Evolutionary conservation across 2,329 filamentous ascomycete genomes (phyloP).

Genomic region (Colletotrichum trifolii): DNA sequence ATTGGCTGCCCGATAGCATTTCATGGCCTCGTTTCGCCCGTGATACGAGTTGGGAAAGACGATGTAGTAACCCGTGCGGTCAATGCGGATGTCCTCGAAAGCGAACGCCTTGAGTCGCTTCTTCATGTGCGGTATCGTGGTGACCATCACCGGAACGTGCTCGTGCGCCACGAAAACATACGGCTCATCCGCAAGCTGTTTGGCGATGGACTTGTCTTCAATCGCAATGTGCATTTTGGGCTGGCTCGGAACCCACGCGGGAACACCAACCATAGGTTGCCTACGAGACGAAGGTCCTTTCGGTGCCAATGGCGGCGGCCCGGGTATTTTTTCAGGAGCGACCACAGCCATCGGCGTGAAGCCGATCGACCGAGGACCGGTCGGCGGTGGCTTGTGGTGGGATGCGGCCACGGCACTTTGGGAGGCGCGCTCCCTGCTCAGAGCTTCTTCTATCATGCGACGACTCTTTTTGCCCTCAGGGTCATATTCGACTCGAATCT

Average conservation of each 20-base stretch:
- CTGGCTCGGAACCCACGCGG: conserved; percentile 53
- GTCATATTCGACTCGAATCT: conserved; percentile 87
- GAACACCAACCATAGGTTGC: conserved; percentile 42
- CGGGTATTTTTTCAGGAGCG: conserved; percentile 57
- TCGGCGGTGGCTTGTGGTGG: conserved; percentile 47
- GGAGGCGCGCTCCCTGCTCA: conserved; percentile 72
- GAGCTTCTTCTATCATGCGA: conserved; percentile 78
- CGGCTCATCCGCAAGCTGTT: conserved; percentile 79
- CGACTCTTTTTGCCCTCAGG: conserved; percentile 86
- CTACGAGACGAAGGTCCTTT: conserved; percentile 79
- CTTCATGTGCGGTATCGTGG: conserved; percentile 89
- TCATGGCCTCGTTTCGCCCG: conserved; percentile 83
- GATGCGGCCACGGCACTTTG: conserved; percentile 41
- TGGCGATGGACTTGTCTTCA: conserved; percentile 74
- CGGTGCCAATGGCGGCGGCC: conserved; percentile 85
- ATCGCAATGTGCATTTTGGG: conserved; percentile 65
- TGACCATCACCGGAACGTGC: conserved; percentile 86
- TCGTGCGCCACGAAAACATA: conserved; percentile 91
- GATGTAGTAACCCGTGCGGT: conserved; percentile 89
- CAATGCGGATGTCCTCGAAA: conserved; percentile 84
- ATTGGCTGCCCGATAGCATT: conserved; percentile 83
- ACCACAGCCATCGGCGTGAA: too few species aligned
- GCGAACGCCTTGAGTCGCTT: conserved; percentile 86
- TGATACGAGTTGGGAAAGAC: conserved; percentile 83
- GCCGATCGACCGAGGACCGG: conserved; percentile 48